phyloP scores from a whole-genome alignment of 257 asterid species.

The Haberlea rhodopensis region DNA sequence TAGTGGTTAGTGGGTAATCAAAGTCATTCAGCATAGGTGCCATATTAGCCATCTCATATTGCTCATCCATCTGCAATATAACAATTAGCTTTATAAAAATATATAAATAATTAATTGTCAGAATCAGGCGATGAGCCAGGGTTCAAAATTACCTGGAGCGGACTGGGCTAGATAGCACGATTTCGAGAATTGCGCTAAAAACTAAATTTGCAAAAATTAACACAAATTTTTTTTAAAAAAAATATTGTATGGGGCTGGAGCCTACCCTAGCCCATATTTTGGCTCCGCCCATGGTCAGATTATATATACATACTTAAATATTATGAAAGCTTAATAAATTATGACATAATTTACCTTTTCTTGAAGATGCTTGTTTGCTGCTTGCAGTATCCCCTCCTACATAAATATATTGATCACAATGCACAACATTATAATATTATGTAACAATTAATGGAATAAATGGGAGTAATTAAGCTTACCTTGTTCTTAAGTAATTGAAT shows the following conservation, averaged over 20 bases:
- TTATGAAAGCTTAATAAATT: neutral
- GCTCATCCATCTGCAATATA: constrained; percentile 80
- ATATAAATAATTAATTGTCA: neutral
- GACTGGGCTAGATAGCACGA: too few relatives aligned
- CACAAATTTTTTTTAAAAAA: too few relatives aligned
- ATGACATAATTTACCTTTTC: constrained; percentile 43
- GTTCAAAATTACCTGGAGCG: too few relatives aligned
- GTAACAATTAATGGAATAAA: too few relatives aligned
- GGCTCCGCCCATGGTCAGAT: too few relatives aligned
- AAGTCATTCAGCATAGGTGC: constrained; percentile 41
- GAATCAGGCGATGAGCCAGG: too few relatives aligned
- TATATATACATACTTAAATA: neutral
- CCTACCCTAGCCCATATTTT: too few relatives aligned
- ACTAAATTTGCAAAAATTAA: too few relatives aligned
- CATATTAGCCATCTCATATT: constrained; percentile 44
- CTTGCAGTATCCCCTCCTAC: constrained; percentile 79
- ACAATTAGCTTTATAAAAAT: neutral
- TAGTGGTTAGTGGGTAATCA: constrained; percentile 48
- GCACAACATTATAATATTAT: too few relatives aligned
- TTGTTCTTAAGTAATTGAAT: neutral
- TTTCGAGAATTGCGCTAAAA: too few relatives aligned
- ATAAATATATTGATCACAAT: too few relatives aligned
- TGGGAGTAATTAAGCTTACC: constrained; percentile 16
- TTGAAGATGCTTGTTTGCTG: constrained; percentile 75
- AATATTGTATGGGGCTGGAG: too few relatives aligned